Conservation (phyloP, 2,329 filamentous ascomycete genomes). For the Talaromyces sp. region DNA sequence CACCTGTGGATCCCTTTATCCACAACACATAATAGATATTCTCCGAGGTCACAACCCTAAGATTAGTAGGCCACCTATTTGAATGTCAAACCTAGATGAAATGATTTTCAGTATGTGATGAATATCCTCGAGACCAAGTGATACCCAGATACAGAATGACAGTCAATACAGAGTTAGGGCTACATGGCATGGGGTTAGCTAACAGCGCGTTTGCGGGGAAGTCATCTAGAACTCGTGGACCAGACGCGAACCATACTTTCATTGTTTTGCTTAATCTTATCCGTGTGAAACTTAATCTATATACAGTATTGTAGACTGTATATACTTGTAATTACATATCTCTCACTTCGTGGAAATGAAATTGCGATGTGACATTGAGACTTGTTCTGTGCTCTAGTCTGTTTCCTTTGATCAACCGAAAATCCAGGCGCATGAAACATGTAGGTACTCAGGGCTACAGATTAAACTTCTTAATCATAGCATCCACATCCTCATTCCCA, state of each 20-base stretch:
- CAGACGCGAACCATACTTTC: neutral
- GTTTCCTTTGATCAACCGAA: neutral
- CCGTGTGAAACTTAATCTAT: neutral
- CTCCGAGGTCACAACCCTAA: neutral
- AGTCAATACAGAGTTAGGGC: neutral
- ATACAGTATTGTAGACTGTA: neutral
- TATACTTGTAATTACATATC: neutral
- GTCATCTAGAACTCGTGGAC: neutral
- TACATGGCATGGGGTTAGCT: neutral
- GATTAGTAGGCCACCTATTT: neutral
- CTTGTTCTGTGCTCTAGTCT: neutral
- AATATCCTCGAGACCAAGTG: neutral
- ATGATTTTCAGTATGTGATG: neutral
- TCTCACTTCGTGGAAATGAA: too few species aligned
- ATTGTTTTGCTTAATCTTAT: neutral
- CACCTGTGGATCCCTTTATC: neutral
- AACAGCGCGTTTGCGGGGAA: neutral
- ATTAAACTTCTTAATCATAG: constrained; percentile 37
- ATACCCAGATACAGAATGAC: neutral
- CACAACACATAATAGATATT: neutral
- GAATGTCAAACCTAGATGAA: neutral
- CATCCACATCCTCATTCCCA: constrained; percentile 51
- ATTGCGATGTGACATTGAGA: neutral
- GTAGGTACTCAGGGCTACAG: neutral
- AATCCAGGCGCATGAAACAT: neutral